phyloP scores from a whole-genome alignment of 257 asterid species.

The Solanum chiquidenum region DNA sequence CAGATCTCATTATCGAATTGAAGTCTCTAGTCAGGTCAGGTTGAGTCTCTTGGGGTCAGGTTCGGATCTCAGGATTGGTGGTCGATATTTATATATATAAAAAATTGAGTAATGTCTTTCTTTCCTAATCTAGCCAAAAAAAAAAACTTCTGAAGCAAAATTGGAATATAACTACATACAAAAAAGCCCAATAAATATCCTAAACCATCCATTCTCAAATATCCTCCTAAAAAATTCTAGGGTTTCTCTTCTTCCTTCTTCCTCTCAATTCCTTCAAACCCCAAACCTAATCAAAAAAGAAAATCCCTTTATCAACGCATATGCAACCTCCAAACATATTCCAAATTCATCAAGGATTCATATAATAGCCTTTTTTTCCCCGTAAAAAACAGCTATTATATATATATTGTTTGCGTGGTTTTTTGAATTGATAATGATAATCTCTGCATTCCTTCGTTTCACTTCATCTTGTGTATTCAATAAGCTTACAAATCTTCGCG shows the following conservation, averaged over 20 bases:
- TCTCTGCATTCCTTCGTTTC: slow-evolving; percentile 20
- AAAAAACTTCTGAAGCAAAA: neutral
- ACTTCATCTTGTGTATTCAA: slow-evolving; percentile 43
- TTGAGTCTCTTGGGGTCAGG: neutral
- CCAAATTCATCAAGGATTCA: slow-evolving; percentile 9
- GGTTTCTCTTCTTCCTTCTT: neutral
- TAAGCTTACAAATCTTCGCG: slow-evolving; percentile 59
- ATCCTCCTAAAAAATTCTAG: neutral
- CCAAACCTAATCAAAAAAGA: neutral
- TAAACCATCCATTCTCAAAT: neutral
- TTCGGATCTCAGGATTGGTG: neutral
- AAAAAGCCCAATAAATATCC: neutral
- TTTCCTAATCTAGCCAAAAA: neutral
- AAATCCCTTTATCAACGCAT: neutral
- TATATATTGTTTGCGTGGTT: slow-evolving; percentile 12
- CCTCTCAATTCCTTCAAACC: neutral
- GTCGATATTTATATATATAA: no score
- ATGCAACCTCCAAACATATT: slow-evolving; percentile 54
- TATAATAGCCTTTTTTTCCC: neutral
- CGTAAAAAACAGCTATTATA: neutral
- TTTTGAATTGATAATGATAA: slow-evolving; percentile 36
- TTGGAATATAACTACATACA: neutral
- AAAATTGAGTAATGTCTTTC: neutral
- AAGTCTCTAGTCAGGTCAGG: neutral
- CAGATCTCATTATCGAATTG: neutral